phyloP scores from a whole-genome alignment of 1,284 basidiomycete species.

The Apiotrichum sp. region DNA sequence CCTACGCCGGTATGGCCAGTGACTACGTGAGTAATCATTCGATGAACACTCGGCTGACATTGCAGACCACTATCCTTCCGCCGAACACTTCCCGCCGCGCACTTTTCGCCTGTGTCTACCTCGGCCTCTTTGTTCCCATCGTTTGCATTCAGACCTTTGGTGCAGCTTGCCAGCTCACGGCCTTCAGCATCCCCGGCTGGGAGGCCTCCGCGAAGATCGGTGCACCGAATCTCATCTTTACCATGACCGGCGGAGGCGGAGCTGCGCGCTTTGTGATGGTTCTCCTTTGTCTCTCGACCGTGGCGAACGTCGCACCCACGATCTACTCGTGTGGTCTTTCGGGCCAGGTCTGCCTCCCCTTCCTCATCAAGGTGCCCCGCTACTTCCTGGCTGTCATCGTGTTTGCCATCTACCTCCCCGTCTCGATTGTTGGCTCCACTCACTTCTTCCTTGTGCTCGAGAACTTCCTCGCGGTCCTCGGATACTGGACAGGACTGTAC shows the following conservation, averaged over 20 bases:
- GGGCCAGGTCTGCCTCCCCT: conserved; percentile 70
- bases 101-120: conserved; percentile 65
- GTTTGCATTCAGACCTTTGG: conserved; percentile 66
- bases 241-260: conserved; percentile 59
- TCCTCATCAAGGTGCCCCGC: conserved; percentile 59
- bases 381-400: conserved; percentile 78
- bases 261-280: conserved; percentile 78
- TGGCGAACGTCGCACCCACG: conserved; percentile 73
- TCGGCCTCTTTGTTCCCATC: conserved; percentile 64
- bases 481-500: conserved; percentile 46
- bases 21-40: conserved; percentile 40
- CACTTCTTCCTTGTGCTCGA: conserved; percentile 40
- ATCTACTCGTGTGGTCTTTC: conserved; percentile 79
- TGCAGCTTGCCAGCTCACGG: conserved; percentile 53
- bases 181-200: conserved; percentile 62
- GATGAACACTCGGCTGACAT: no score
- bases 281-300: conserved; percentile 54
- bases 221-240: conserved; percentile 66
- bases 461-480: conserved; percentile 44
- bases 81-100: conserved; percentile 34
- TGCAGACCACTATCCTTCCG: conserved; percentile 43
- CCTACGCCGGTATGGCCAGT: conserved; percentile 36
- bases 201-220: conserved; percentile 55
- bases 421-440: conserved; percentile 38
- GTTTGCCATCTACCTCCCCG: conserved; percentile 59